These are phyloP conservation scores for Alternaria rosae DNA, from an alignment of 2,329 filamentous ascomycete genomes.

Conservation along the genomic window DNA sequence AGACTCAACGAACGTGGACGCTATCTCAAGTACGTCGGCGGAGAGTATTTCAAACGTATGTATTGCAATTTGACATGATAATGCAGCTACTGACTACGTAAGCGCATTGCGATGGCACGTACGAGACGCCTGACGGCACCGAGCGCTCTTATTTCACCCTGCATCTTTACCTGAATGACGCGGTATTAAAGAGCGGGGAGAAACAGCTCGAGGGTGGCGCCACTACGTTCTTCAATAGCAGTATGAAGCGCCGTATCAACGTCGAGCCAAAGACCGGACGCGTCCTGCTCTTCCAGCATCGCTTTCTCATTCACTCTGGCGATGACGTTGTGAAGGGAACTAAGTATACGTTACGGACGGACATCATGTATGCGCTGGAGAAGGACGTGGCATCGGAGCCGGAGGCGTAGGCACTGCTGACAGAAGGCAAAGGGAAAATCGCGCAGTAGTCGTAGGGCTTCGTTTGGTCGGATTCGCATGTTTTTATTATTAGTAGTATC, in stretches of 20 bases:
- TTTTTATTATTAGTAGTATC: slow-evolving; percentile 53
- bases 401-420: not conserved
- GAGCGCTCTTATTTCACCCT: slow-evolving; percentile 63
- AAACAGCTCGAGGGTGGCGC: slow-evolving; percentile 60
- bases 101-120: slow-evolving; percentile 74
- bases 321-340: slow-evolving; percentile 62
- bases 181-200: slow-evolving; percentile 36
- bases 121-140: slow-evolving; percentile 62
- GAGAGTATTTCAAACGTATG: slow-evolving; percentile 72
- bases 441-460: not conserved
- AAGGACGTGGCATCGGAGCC: slow-evolving; percentile 3
- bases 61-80: not conserved
- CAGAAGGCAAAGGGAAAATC: not conserved
- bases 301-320: slow-evolving; percentile 60
- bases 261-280: slow-evolving; percentile 61
- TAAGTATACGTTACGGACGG: slow-evolving; percentile 65
- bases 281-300: slow-evolving; percentile 65
- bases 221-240: slow-evolving; percentile 58
- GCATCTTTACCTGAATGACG: slow-evolving; percentile 63
- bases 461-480: not conserved
- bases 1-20: slow-evolving; percentile 76
- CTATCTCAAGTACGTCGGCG: slow-evolving; percentile 74
- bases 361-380: slow-evolving; percentile 60
- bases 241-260: slow-evolving; percentile 47
- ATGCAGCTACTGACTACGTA: slow-evolving; percentile 19